These are phyloP conservation scores for Physcia stellaris DNA, from an alignment of 495 filamentous ascomycete genomes.

Conservation along the genomic window DNA sequence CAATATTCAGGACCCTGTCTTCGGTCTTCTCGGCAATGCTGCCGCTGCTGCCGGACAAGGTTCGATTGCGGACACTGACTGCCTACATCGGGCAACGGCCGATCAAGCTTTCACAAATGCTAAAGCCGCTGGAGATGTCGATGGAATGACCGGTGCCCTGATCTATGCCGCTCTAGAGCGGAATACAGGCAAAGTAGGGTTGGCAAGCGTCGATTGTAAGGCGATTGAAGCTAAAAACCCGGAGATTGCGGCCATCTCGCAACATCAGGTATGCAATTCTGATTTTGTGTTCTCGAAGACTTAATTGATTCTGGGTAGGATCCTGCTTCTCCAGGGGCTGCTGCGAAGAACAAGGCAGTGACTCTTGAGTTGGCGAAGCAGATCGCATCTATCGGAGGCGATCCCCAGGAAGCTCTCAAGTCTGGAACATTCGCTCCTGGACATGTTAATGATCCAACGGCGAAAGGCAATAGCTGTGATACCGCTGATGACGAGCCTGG, in stretches of 20 bases:
- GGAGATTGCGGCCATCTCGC: slow-evolving; percentile 49
- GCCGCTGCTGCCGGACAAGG: slow-evolving; percentile 45
- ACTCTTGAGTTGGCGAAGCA: slow-evolving; percentile 38
- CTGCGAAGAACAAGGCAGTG: slow-evolving; percentile 38
- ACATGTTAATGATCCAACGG: slow-evolving; percentile 41
- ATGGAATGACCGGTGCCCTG: slow-evolving; percentile 42
- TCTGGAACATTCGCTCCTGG: slow-evolving; percentile 48
- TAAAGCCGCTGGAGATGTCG: slow-evolving; percentile 43
- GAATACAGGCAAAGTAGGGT: slow-evolving; percentile 45
- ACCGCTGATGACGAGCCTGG: slow-evolving; percentile 34
- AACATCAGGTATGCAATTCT: slow-evolving; percentile 34
- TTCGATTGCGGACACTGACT: slow-evolving; percentile 43
- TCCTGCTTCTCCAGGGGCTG: slow-evolving; percentile 38
- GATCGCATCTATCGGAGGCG: slow-evolving; percentile 41
- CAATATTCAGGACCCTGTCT: slow-evolving; percentile 43
- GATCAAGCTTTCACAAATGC: slow-evolving; percentile 61
- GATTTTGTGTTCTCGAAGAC: neutral
- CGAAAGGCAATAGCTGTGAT: slow-evolving; percentile 44
- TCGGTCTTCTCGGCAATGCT: slow-evolving; percentile 47
- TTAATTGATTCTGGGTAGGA: slow-evolving; percentile 27
- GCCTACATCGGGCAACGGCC: slow-evolving; percentile 51
- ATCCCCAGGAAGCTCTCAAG: slow-evolving; percentile 41
- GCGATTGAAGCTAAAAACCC: slow-evolving; percentile 50
- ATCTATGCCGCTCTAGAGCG: slow-evolving; percentile 50
- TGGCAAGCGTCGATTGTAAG: slow-evolving; percentile 35